Conservation (phyloP, 192 early-diverging fungal species). For the Spinellus fusiger region DNA sequence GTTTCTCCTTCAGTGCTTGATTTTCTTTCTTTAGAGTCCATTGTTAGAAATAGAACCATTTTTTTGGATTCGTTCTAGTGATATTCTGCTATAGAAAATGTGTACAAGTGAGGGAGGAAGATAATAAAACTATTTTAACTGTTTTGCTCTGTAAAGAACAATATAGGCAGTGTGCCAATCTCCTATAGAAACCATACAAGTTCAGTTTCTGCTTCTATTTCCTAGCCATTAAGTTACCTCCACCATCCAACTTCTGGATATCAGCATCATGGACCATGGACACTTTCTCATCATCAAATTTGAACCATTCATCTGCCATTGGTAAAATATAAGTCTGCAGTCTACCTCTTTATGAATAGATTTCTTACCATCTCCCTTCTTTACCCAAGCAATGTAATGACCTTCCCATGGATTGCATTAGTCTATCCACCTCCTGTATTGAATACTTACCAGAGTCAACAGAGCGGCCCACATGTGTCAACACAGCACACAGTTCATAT, state of each 20-base stretch:
- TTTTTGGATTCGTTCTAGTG: too few relatives aligned
- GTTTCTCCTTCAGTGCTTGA: too few relatives aligned
- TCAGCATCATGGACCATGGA: conserved; percentile 79
- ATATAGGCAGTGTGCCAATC: conserved; percentile 87
- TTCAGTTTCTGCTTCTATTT: neutral
- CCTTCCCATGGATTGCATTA: conserved; percentile 9
- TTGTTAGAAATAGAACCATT: too few relatives aligned
- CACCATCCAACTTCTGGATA: conserved; percentile 85
- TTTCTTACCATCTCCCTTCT: conserved; percentile 51
- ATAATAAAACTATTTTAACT: conserved; percentile 43
- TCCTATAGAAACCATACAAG: conserved; percentile 22
- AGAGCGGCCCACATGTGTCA: conserved; percentile 93
- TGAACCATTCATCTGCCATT: conserved; percentile 61
- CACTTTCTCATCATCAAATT: conserved; percentile 96
- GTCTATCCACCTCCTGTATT: neutral
- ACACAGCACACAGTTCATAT: conserved; percentile 89
- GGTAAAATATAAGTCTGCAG: neutral
- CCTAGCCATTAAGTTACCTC: conserved; percentile 48
- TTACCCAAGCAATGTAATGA: conserved; percentile 94
- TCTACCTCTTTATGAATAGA: neutral
- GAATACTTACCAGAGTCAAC: conserved; percentile 74
- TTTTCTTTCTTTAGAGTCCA: too few relatives aligned
- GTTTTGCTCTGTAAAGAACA: conserved; percentile 78
- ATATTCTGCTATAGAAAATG: too few relatives aligned
- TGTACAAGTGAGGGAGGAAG: too few relatives aligned